Percentiles rank a stretch among this genome's conserved stretches.
Evolutionary conservation across 495 filamentous ascomycete species (phyloP).

Genomic region (Friedmanniomyces simplex): DNA sequence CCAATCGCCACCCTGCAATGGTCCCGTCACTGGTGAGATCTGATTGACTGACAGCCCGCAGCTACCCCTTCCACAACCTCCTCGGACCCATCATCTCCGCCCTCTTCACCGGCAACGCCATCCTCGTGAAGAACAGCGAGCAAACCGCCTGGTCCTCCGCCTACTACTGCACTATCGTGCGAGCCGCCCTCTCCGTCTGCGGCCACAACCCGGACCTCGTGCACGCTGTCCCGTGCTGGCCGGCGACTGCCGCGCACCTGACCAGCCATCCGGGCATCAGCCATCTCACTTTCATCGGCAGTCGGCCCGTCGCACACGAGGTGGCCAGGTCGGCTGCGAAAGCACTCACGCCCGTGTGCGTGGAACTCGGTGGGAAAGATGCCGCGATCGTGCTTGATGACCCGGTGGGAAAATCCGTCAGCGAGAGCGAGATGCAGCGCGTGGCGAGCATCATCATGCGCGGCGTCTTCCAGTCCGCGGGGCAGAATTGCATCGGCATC

Average conservation of each 20-base stretch:
- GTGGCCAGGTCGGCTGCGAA: constrained; percentile 81
- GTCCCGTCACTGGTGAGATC: neutral
- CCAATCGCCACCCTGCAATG: neutral
- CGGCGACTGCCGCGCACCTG: constrained; percentile 65
- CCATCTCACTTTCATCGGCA: constrained; percentile 98
- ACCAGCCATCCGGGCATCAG: constrained; percentile 74
- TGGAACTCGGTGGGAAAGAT: constrained; percentile 94
- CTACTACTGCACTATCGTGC: constrained; percentile 70
- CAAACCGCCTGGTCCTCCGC: constrained; percentile 80
- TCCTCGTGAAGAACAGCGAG: constrained; percentile 88
- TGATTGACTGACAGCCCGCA: constrained; percentile 12
- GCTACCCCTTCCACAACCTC: constrained; percentile 80
- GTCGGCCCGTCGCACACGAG: constrained; percentile 71
- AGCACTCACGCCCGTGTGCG: constrained; percentile 66
- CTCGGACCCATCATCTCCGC: constrained; percentile 82
- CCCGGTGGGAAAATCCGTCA: constrained; percentile 28
- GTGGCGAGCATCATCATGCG: constrained; percentile 77
- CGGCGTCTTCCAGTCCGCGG: constrained; percentile 90
- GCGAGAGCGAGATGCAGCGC: constrained; percentile 47
- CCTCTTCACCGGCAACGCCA: constrained; percentile 83
- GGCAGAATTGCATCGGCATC: constrained; percentile 96
- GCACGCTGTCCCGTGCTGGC: constrained; percentile 80
- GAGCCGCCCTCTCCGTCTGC: constrained; percentile 68
- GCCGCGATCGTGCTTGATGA: constrained; percentile 85
- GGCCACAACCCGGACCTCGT: constrained; percentile 76